Percentiles rank a stretch among this genome's conserved stretches.
Conservation (phyloP, 306 rosid genomes). For the Castanopsis chinensis region DNA sequence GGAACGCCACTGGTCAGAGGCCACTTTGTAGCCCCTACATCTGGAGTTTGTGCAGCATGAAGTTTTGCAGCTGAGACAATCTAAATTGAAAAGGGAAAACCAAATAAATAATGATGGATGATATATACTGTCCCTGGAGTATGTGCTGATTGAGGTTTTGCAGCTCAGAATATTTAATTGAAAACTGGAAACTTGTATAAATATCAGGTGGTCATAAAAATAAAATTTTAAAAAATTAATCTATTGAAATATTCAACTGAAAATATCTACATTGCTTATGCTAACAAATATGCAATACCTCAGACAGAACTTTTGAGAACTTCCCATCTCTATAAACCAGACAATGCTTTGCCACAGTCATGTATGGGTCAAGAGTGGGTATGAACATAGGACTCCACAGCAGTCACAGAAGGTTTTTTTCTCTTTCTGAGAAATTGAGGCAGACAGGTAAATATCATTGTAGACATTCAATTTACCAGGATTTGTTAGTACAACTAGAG, state of each 20-base stretch:
- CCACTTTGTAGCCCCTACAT: constrained; percentile 42
- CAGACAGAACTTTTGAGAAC: constrained; percentile 43
- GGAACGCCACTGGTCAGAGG: constrained; percentile 86
- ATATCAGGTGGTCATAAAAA: neutral
- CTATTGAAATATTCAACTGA: constrained; percentile 6
- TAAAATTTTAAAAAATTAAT: neutral
- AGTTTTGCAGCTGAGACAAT: constrained; percentile 55
- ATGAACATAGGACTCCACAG: constrained; percentile 49
- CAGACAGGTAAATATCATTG: constrained; percentile 46
- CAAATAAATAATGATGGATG: neutral
- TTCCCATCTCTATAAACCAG: constrained; percentile 43
- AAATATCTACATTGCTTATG: neutral
- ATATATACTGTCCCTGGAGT: neutral
- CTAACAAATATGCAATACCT: constrained; percentile 46
- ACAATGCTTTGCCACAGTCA: constrained; percentile 61
- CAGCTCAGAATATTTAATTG: constrained; percentile 3
- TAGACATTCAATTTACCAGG: constrained; percentile 78
- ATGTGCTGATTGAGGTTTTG: neutral
- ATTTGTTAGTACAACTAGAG: too few species aligned
- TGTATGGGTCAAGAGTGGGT: constrained; percentile 67
- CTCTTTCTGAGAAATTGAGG: constrained; percentile 48
- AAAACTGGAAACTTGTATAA: neutral
- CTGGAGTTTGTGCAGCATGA: constrained; percentile 32
- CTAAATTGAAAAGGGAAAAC: constrained; percentile 3
- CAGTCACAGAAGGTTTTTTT: constrained; percentile 36